Conservation (phyloP, 345 rosid species). For the Angophora floribunda region DNA sequence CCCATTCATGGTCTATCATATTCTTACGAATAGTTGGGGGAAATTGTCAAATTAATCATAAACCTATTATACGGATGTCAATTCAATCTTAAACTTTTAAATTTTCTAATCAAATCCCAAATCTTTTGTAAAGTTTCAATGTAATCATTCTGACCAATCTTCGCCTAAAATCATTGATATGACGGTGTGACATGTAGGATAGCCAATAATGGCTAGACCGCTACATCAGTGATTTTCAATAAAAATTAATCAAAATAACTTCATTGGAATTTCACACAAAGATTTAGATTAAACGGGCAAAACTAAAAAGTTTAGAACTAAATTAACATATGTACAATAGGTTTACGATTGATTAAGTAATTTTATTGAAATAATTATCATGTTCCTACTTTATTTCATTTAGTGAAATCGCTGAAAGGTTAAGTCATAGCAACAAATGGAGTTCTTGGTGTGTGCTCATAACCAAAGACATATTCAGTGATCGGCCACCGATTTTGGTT, state of each 20-base stretch:
- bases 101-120: background rate
- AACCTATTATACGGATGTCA: background rate
- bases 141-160: rapidly evolving
- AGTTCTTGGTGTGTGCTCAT: no score
- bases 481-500: no score
- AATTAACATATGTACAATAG: background rate
- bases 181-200: rapidly evolving
- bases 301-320: rapidly evolving
- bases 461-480: no score
- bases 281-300: background rate
- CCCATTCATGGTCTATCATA: background rate
- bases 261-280: background rate
- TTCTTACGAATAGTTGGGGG: background rate
- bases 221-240: rapidly evolving
- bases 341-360: background rate
- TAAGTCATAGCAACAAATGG: no score
- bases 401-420: background rate
- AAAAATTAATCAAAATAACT: background rate
- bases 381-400: background rate
- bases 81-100: background rate
- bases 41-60: background rate
- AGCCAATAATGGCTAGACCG: background rate
- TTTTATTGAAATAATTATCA: background rate
- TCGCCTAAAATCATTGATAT: rapidly evolving
- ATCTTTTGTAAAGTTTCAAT: background rate